Percentiles rank a stretch among this genome's conserved stretches.
These are phyloP conservation scores for Huntiella moniliformis DNA, from an alignment of 2,329 filamentous ascomycete genomes.

Conservation along the genomic window DNA sequence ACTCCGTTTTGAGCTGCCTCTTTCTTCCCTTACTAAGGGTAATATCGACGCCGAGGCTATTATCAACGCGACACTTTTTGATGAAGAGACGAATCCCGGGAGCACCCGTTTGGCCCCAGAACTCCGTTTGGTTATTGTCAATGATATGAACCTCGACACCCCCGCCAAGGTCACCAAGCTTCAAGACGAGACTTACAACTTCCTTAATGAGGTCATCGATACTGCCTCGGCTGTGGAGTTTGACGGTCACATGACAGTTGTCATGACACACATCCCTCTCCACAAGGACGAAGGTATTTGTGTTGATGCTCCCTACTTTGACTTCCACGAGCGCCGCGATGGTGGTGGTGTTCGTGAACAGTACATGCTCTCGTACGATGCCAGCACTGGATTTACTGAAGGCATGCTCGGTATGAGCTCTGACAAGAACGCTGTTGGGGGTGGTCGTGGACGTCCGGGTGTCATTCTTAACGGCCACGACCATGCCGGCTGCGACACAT, in stretches of 20 bases:
- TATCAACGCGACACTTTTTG: constrained; percentile 23
- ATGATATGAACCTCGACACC: constrained; percentile 83
- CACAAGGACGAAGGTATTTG: constrained; percentile 71
- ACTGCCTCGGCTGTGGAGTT: constrained; percentile 41
- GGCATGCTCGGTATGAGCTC: constrained; percentile 65
- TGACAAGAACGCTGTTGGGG: constrained; percentile 35
- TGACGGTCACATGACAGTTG: constrained; percentile 53
- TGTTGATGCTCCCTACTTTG: constrained; percentile 66
- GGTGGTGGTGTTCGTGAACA: constrained; percentile 69
- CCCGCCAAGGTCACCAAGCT: constrained; percentile 50
- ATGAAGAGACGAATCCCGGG: constrained; percentile 24
- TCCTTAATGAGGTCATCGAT: constrained; percentile 51
- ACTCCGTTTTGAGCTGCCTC: constrained; percentile 47
- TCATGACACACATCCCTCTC: constrained; percentile 82
- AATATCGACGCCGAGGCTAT: neutral
- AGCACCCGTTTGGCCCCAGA: constrained; percentile 40
- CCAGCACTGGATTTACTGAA: constrained; percentile 59
- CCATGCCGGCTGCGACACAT: constrained; percentile 81
- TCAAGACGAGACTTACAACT: constrained; percentile 59
- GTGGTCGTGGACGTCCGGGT: constrained; percentile 50
- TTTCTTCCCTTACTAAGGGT: constrained; percentile 19
- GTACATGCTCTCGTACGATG: constrained; percentile 62
- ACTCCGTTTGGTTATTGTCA: constrained; percentile 68
- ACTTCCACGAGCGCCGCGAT: constrained; percentile 49
- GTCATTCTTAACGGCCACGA: constrained; percentile 86